Percentiles rank a stretch among this genome's conserved stretches.
Conservation (phyloP, 192 early-diverging fungal genomes). For the Linderina pennispora region DNA sequence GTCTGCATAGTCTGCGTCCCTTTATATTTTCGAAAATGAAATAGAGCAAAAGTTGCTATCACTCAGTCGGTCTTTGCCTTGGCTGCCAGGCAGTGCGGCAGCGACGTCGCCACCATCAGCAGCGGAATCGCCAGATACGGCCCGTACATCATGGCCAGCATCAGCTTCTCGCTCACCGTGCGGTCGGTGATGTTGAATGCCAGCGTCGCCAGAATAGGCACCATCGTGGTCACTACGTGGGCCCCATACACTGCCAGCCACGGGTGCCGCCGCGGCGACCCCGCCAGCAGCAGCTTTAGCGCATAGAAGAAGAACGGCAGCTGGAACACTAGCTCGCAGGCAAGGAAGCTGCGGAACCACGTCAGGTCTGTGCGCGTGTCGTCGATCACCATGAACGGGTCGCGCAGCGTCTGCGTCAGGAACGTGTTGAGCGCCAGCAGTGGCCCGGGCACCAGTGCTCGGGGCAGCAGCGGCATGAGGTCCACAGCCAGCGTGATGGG, state of each 20-base stretch:
- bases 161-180: constrained; percentile 31
- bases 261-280: constrained; percentile 15
- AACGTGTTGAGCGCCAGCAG: constrained; percentile 29
- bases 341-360: constrained; percentile 65
- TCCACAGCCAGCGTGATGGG: constrained; percentile 60
- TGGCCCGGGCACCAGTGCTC: constrained; percentile 18
- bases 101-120: constrained; percentile 44
- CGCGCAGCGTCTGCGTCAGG: constrained; percentile 50
- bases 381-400: constrained; percentile 57
- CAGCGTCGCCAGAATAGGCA: constrained; percentile 52
- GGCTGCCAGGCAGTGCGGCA: constrained; percentile 4
- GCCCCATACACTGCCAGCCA: constrained; percentile 58
- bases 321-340: constrained; percentile 57
- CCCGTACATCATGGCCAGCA: constrained; percentile 52
- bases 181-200: constrained; percentile 43
- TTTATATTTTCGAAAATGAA: not conserved
- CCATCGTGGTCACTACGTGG: constrained; percentile 70
- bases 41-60: not conserved
- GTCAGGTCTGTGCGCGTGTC: constrained; percentile 20
- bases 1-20: constrained; percentile 6
- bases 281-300: constrained; percentile 49
- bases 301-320: constrained; percentile 66
- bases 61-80: constrained; percentile 1
- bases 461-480: constrained; percentile 48
- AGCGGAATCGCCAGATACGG: constrained; percentile 64